Conservation (phyloP, 2,329 filamentous ascomycete genomes). For the Anthostomella pinea region DNA sequence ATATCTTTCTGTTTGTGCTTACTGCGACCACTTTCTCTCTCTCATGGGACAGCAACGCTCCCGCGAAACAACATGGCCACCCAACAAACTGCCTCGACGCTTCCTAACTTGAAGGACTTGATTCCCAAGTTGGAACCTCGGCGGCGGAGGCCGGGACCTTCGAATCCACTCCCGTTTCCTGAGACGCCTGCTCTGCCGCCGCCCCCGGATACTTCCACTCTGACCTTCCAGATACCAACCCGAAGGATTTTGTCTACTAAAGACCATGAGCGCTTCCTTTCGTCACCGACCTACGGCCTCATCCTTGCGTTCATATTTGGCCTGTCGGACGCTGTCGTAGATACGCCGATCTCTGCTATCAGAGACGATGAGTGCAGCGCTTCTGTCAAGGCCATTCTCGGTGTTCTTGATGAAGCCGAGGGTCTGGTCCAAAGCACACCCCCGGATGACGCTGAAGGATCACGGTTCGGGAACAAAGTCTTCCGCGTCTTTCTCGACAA, state of each 20-base stretch:
- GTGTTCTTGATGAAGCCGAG: conserved; percentile 68
- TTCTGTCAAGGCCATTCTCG: conserved; percentile 61
- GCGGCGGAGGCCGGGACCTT: conserved; percentile 47
- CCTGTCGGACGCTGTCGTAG: conserved; percentile 76
- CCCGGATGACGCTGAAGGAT: conserved; percentile 81
- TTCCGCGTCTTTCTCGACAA: conserved; percentile 81
- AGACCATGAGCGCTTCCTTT: conserved; percentile 79
- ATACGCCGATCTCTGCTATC: conserved; percentile 63
- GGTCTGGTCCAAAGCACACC: conserved; percentile 66
- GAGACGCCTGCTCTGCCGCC: conserved; percentile 71
- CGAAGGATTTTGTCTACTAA: conserved; percentile 76
- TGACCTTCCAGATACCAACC: conserved; percentile 64
- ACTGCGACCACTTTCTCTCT: too few relatives aligned
- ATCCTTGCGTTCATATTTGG: conserved; percentile 83
- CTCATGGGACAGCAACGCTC: too few relatives aligned
- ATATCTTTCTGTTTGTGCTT: too few relatives aligned
- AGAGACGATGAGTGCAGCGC: conserved; percentile 55
- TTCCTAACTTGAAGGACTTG: conserved; percentile 52
- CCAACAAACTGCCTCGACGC: conserved; percentile 23
- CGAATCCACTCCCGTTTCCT: conserved; percentile 64
- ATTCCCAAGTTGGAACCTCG: conserved; percentile 69
- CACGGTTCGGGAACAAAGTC: conserved; percentile 89
- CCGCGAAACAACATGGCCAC: conserved; percentile 18
- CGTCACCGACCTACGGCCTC: conserved; percentile 71
- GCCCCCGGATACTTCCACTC: conserved; percentile 58